phyloP scores from a whole-genome alignment of 345 rosid species.

The Acer negundo region DNA sequence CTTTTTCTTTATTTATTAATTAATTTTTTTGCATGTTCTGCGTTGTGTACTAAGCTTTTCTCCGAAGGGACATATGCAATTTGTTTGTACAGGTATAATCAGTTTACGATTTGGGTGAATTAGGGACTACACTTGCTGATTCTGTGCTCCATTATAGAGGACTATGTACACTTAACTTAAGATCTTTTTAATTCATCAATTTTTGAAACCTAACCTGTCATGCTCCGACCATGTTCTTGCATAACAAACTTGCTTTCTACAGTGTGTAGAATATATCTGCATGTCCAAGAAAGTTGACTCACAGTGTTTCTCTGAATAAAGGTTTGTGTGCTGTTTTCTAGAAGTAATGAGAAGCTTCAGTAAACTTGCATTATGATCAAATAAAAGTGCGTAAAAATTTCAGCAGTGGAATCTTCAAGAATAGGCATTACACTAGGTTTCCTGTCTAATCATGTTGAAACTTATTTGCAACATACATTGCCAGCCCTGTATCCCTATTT shows the following conservation, averaged over 20 bases:
- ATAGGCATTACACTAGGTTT: background rate
- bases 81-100: background rate
- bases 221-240: background rate
- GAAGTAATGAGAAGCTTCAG: background rate
- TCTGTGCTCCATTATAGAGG: background rate
- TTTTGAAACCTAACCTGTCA: background rate
- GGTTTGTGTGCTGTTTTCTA: background rate
- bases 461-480: background rate
- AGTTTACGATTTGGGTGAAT: background rate
- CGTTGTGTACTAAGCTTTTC: background rate
- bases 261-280: background rate
- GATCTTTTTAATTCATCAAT: background rate
- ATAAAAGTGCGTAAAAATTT: background rate
- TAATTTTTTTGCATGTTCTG: constrained; percentile 18
- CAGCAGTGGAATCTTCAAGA: background rate
- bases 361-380: background rate
- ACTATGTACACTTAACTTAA: too few relatives aligned
- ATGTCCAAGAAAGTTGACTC: background rate
- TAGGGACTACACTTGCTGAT: background rate
- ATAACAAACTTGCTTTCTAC: background rate
- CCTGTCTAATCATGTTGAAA: too few relatives aligned
- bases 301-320: background rate
- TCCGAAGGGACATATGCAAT: background rate
- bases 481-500: background rate
- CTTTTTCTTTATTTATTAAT: too few relatives aligned